These are phyloP conservation scores for Ceratobasidium sp. DNA, from an alignment of 1,284 basidiomycete species.

Conservation along the genomic window DNA sequence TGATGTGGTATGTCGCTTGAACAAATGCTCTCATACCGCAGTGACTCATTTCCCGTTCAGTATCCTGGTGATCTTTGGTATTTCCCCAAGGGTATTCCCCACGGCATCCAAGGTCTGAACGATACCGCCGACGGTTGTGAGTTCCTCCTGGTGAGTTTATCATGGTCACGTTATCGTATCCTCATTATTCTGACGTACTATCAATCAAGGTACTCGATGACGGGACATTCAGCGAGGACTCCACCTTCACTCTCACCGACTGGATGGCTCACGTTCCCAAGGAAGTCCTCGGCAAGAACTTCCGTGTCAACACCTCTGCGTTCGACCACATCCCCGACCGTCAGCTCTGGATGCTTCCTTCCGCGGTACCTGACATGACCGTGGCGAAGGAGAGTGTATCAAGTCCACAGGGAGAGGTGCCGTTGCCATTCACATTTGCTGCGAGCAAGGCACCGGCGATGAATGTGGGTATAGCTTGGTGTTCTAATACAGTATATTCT, in stretches of 20 bases:
- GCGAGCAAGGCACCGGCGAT: conserved; percentile 65
- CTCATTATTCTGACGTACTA: conserved; percentile 20
- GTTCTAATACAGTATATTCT: background rate
- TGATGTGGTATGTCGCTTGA: conserved; percentile 66
- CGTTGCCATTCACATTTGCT: conserved; percentile 64
- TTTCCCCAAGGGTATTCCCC: conserved; percentile 74
- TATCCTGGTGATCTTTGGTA: conserved; percentile 58
- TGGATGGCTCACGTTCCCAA: conserved; percentile 64
- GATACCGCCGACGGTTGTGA: conserved; percentile 68
- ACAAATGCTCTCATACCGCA: conserved; percentile 50
- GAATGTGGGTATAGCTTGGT: conserved; percentile 12
- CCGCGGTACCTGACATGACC: background rate
- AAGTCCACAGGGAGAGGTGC: conserved; percentile 64
- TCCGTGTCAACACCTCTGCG: conserved; percentile 46
- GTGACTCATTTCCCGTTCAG: conserved; percentile 45
- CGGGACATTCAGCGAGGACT: conserved; percentile 72
- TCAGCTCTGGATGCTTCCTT: conserved; percentile 50
- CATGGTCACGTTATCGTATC: conserved; percentile 6
- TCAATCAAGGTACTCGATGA: conserved; percentile 67
- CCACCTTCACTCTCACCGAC: conserved; percentile 68
- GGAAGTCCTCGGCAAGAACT: conserved; percentile 63
- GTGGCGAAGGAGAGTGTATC: conserved; percentile 50
- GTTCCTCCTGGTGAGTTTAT: conserved; percentile 67
- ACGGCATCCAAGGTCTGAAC: conserved; percentile 71
- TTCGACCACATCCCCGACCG: conserved; percentile 53